Conservation (phyloP, 2,329 filamentous ascomycete species). For the Alternaria sp. region DNA sequence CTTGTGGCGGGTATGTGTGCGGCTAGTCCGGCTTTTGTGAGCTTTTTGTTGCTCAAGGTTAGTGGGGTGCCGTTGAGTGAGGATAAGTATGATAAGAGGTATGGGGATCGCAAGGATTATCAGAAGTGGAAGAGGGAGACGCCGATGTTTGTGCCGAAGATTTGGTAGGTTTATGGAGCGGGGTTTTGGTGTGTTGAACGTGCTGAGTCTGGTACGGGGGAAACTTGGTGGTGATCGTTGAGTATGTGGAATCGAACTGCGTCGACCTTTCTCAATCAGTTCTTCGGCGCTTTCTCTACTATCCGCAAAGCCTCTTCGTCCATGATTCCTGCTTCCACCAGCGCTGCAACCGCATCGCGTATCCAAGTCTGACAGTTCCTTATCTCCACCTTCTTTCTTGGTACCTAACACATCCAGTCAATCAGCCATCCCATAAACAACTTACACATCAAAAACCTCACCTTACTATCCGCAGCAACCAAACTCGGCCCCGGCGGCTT, state of each 20-base stretch:
- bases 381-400: neutral
- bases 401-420: neutral
- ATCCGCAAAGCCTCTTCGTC: neutral
- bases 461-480: constrained; percentile 1
- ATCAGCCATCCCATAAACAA: neutral
- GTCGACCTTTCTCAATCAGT: neutral
- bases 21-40: constrained; percentile 69
- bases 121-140: constrained; percentile 71
- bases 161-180: constrained; percentile 46
- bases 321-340: neutral
- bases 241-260: too few relatives aligned
- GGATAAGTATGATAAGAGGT: constrained; percentile 70
- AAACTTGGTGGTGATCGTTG: too few relatives aligned
- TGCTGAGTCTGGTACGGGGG: too few relatives aligned
- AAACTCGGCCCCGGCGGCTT: constrained; percentile 27
- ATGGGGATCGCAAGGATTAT: constrained; percentile 69
- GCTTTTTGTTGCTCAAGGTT: constrained; percentile 68
- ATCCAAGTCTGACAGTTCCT: neutral
- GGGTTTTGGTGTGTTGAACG: too few relatives aligned
- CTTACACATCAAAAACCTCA: neutral
- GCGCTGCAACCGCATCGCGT: neutral
- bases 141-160: constrained; percentile 68
- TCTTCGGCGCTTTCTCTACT: neutral
- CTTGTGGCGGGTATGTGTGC: constrained; percentile 60
- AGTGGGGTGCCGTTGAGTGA: constrained; percentile 70